Evolutionary conservation across 768 basidiomycete genomes (phyloP).

Genomic region (Lanmaoa rubissima): DNA sequence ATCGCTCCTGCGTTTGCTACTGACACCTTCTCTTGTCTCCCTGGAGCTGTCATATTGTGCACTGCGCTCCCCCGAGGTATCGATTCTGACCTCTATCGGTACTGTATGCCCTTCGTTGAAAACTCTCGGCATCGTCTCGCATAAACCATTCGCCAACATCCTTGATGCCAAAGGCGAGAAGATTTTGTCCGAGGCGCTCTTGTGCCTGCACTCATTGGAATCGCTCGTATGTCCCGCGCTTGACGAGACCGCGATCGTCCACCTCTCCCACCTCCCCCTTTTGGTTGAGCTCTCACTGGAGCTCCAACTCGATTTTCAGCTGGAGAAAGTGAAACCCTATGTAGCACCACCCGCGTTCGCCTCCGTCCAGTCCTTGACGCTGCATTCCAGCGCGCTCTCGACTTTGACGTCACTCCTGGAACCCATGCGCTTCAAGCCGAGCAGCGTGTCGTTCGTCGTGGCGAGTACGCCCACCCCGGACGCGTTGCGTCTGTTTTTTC

Average conservation of each 20-base stretch:
- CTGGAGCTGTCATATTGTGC: conserved; percentile 9
- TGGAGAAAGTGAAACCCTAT: conserved; percentile 11
- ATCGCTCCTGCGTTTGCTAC: conserved; percentile 19
- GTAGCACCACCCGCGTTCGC: conserved; percentile 18
- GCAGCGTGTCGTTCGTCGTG: conserved; percentile 16
- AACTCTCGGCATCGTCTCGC: conserved; percentile 4
- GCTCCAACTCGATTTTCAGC: conserved; percentile 13
- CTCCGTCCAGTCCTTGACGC: conserved; percentile 7
- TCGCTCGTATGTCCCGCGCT: conserved; percentile 19
- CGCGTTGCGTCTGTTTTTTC: conserved; percentile 22
- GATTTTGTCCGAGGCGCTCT: conserved; percentile 22
- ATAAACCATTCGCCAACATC: not conserved
- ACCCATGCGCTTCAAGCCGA: conserved; percentile 17
- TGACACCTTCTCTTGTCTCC: conserved; percentile 21
- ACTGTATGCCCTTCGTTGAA: conserved; percentile 21
- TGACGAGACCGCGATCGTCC: conserved; percentile 21
- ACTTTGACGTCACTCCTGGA: conserved; percentile 22
- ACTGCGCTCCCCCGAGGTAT: conserved; percentile 17
- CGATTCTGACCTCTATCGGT: conserved; percentile 21
- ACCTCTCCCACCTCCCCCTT: conserved; percentile 21
- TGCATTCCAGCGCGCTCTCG: conserved; percentile 10
- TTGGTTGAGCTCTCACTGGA: conserved; percentile 16
- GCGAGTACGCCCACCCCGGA: conserved; percentile 9
- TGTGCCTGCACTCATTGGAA: conserved; percentile 16
- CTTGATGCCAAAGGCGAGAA: conserved; percentile 15